Evolutionary conservation across 2,329 filamentous ascomycete genomes (phyloP).

Genomic region (Pyrenochaeta sp.): DNA sequence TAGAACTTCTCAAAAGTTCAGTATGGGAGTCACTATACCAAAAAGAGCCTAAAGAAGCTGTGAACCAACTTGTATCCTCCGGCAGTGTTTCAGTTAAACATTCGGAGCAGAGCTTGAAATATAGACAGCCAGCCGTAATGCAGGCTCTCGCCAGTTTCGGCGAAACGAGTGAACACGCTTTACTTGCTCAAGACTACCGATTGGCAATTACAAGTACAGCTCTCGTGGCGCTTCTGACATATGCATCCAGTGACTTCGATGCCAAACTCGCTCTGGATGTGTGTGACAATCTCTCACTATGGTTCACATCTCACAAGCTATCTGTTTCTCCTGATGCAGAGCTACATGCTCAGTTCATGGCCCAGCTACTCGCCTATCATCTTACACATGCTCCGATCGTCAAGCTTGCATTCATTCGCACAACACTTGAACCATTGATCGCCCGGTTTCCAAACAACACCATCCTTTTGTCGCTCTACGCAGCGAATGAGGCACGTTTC

Average conservation of each 20-base stretch:
- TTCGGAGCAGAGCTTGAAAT: constrained; percentile 5
- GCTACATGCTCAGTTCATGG: constrained; percentile 71
- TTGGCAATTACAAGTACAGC: constrained; percentile 65
- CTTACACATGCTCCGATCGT: constrained; percentile 68
- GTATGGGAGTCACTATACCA: constrained; percentile 70
- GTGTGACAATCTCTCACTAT: constrained; percentile 38
- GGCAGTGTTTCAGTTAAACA: too few species aligned
- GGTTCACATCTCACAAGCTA: constrained; percentile 33
- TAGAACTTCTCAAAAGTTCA: constrained; percentile 64
- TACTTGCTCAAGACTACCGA: constrained; percentile 55
- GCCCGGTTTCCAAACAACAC: constrained; percentile 75
- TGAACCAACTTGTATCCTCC: constrained; percentile 44
- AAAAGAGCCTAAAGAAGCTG: constrained; percentile 43
- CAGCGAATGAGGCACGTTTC: constrained; percentile 76
- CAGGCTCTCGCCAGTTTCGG: constrained; percentile 18
- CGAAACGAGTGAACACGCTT: constrained; percentile 58
- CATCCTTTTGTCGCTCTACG: constrained; percentile 74
- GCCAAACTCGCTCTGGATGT: constrained; percentile 48
- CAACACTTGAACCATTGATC: constrained; percentile 68
- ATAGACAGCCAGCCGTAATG: constrained; percentile 21
- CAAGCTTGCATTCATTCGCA: constrained; percentile 70
- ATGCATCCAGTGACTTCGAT: constrained; percentile 60
- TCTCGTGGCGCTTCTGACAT: constrained; percentile 70
- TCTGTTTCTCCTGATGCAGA: constrained; percentile 59
- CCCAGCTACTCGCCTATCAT: constrained; percentile 72